phyloP scores from a whole-genome alignment of 2,329 filamentous ascomycete species.

The Apiospora koreana region DNA sequence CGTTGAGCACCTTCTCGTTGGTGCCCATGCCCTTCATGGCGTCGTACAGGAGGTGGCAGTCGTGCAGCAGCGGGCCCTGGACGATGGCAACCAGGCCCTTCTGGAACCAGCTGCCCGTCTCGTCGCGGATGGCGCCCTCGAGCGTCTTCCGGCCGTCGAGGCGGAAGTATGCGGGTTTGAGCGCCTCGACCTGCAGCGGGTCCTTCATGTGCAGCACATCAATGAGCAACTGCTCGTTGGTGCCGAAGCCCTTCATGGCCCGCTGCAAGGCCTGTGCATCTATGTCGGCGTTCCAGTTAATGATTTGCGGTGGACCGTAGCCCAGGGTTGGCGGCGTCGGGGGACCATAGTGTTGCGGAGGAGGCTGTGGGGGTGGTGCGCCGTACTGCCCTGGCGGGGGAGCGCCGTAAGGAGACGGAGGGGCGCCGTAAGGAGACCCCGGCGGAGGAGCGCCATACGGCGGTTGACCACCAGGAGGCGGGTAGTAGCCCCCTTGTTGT shows the following conservation, averaged over 20 bases:
- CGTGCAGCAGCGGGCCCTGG: conserved; percentile 76
- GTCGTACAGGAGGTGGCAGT: conserved; percentile 69
- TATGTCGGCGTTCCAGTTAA: conserved; percentile 66
- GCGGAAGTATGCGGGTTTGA: conserved; percentile 67
- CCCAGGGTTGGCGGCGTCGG: conserved; percentile 70
- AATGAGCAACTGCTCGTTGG: conserved; percentile 79
- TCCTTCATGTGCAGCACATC: conserved; percentile 70
- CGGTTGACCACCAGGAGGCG: conserved; percentile 35
- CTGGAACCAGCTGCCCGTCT: conserved; percentile 75
- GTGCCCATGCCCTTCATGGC: conserved; percentile 81
- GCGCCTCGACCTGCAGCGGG: conserved; percentile 71
- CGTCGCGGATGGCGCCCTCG: conserved; percentile 69
- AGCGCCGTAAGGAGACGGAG: conserved; percentile 37
- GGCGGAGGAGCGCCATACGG: conserved; percentile 42
- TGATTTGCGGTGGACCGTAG: conserved; percentile 71
- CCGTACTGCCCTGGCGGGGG: conserved; percentile 36
- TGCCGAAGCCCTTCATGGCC: conserved; percentile 94
- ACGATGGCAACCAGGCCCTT: conserved; percentile 74
- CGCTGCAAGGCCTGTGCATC: conserved; percentile 73
- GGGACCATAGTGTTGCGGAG: conserved; percentile 34
- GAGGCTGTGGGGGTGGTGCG: conserved; percentile 25
- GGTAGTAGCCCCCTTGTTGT: conserved; percentile 32
- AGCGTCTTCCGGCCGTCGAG: conserved; percentile 68
- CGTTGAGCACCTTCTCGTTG: conserved; percentile 83
- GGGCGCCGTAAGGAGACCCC: conserved; percentile 34